phyloP scores from a whole-genome alignment of 2,329 filamentous ascomycete species.

The Pseudogymnoascus pannorum region DNA sequence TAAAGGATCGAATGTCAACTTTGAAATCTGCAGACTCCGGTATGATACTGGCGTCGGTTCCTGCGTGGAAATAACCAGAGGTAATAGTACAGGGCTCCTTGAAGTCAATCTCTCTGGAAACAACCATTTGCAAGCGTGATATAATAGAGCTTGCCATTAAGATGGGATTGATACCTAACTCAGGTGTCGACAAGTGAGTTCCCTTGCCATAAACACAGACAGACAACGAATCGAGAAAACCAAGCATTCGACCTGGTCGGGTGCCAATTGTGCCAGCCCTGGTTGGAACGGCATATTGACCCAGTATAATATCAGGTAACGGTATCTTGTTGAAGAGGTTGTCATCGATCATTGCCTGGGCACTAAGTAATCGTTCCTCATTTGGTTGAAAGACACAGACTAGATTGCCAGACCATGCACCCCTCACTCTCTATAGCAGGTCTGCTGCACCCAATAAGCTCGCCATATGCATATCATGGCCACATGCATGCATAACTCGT shows the following conservation, averaged over 20 bases:
- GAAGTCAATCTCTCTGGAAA: neutral
- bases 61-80: neutral
- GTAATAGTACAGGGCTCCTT: neutral
- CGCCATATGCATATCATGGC: conserved; percentile 54
- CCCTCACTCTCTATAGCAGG: conserved; percentile 40
- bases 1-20: neutral
- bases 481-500: conserved; percentile 55
- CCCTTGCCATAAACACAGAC: neutral
- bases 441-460: conserved; percentile 46
- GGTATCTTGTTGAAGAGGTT: conserved; percentile 47
- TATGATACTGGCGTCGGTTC: neutral
- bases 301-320: conserved; percentile 47
- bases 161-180: neutral
- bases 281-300: conserved; percentile 47
- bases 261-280: conserved; percentile 35
- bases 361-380: conserved; percentile 57
- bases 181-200: neutral
- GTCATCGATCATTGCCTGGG: conserved; percentile 54
- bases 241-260: conserved; percentile 24
- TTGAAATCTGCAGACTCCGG: neutral
- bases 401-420: conserved; percentile 54
- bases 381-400: conserved; percentile 60
- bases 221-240: neutral
- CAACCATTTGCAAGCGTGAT: conserved; percentile 4
- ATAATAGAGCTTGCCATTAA: neutral